Evolutionary conservation across 1,139 yeast species (phyloP).

Genomic region (Nakaseomyces uthaithaninus): DNA sequence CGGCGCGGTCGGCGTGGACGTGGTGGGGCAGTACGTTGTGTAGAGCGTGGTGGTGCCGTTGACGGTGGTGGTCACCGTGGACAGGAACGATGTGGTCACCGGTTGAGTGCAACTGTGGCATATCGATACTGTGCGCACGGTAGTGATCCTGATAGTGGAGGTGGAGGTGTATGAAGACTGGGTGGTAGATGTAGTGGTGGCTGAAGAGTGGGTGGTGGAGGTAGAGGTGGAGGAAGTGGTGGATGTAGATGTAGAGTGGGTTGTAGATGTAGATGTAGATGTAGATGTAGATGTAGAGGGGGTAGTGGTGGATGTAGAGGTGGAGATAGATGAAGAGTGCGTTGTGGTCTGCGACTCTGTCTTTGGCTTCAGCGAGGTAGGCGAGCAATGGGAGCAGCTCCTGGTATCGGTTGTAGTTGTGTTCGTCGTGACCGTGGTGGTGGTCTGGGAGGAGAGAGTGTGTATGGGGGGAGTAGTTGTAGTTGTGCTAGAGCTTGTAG

Average conservation of each 20-base stretch:
- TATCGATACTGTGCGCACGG: slow-evolving; percentile 4
- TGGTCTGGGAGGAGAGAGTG: not conserved
- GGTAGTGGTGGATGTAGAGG: slow-evolving; percentile 1
- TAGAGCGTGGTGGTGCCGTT: slow-evolving; percentile 3
- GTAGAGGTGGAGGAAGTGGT: slow-evolving; percentile 6
- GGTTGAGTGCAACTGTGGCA: slow-evolving; percentile 6
- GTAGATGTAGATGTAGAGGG: not conserved
- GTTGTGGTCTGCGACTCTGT: not conserved
- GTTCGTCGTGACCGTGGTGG: slow-evolving; percentile 4
- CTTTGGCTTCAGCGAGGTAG: no score
- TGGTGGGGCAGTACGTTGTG: slow-evolving; percentile 5
- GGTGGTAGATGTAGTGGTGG: not conserved
- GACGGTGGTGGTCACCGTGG: slow-evolving; percentile 5
- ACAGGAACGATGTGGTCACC: slow-evolving; percentile 3
- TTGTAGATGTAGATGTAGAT: slow-evolving; percentile 3
- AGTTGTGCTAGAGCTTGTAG: not conserved
- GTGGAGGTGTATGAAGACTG: not conserved
- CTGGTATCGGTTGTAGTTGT: no score
- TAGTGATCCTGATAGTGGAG: not conserved
- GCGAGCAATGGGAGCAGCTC: no score
- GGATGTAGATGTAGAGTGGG: slow-evolving; percentile 3
- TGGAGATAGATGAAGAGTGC: not conserved
- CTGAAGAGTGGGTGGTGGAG: slow-evolving; percentile 5
- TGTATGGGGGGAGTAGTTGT: not conserved
- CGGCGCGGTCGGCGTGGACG: not conserved